Conservation (phyloP, 352 stramenopile genomes). For the Pythium aristosporum region DNA sequence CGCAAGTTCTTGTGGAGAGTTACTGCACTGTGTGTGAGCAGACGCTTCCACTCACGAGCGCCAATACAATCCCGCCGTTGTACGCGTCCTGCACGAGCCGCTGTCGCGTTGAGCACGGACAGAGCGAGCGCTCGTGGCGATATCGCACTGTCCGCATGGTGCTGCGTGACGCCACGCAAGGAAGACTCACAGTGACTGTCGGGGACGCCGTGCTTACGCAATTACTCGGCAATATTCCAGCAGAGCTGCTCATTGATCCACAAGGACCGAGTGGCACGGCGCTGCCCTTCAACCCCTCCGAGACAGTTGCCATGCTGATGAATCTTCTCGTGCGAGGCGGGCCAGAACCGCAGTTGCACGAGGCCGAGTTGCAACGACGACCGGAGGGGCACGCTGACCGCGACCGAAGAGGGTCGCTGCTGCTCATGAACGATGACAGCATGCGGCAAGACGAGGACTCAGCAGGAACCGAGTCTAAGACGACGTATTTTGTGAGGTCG, state of each 20-base stretch:
- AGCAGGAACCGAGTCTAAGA: background rate
- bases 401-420: background rate
- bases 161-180: conserved; percentile 35
- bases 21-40: conserved; percentile 48
- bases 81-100: conserved; percentile 40
- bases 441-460: background rate
- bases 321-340: conserved; percentile 8
- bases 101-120: conserved; percentile 29
- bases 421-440: conserved; percentile 5
- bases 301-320: conserved; percentile 3
- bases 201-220: conserved; percentile 29
- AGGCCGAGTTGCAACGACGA: conserved; percentile 1
- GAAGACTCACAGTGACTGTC: conserved; percentile 38
- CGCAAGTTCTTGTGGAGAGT: conserved; percentile 38
- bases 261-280: conserved; percentile 3
- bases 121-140: conserved; percentile 34
- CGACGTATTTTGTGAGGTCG: background rate
- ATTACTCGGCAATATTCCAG: conserved; percentile 55
- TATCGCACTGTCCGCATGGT: conserved; percentile 50
- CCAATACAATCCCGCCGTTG: conserved; percentile 18
- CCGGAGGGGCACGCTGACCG: background rate
- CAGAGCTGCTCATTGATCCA: conserved; percentile 33
- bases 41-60: conserved; percentile 32
- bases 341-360: background rate
- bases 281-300: conserved; percentile 9